phyloP scores from a whole-genome alignment of 2,329 filamentous ascomycete genomes.

The Cladophialophora bantiana region DNA sequence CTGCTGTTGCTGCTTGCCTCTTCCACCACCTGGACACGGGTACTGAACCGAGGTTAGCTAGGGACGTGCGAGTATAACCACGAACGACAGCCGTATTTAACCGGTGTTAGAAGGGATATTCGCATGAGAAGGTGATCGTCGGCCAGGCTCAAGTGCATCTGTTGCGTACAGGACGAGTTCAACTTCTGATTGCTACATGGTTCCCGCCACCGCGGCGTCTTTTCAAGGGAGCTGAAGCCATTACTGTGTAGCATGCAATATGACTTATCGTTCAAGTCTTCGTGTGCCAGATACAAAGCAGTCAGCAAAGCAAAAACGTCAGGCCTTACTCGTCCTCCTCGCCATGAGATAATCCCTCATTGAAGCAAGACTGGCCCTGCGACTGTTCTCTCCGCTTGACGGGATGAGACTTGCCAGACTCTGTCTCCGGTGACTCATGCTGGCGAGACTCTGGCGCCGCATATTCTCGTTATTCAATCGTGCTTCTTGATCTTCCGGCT shows the following conservation, averaged over 20 bases:
- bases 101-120: no score
- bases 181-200: background rate
- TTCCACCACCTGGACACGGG: background rate
- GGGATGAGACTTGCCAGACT: conserved; percentile 14
- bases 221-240: background rate
- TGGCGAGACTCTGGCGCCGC: conserved; percentile 24
- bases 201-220: background rate
- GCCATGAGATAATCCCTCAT: conserved; percentile 27
- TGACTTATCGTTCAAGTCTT: background rate
- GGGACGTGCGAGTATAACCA: background rate
- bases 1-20: background rate
- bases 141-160: background rate
- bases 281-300: background rate
- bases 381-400: conserved; percentile 13
- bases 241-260: background rate
- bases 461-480: conserved; percentile 42
- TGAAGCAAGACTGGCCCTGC: conserved; percentile 26
- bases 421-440: conserved; percentile 18
- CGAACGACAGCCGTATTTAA: background rate
- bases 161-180: background rate
- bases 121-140: background rate
- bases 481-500: conserved; percentile 42
- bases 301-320: background rate
- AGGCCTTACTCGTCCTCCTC: conserved; percentile 22
- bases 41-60: background rate